Evolutionary conservation across 768 basidiomycete species (phyloP).

Genomic region (Exsudoporus frostii): DNA sequence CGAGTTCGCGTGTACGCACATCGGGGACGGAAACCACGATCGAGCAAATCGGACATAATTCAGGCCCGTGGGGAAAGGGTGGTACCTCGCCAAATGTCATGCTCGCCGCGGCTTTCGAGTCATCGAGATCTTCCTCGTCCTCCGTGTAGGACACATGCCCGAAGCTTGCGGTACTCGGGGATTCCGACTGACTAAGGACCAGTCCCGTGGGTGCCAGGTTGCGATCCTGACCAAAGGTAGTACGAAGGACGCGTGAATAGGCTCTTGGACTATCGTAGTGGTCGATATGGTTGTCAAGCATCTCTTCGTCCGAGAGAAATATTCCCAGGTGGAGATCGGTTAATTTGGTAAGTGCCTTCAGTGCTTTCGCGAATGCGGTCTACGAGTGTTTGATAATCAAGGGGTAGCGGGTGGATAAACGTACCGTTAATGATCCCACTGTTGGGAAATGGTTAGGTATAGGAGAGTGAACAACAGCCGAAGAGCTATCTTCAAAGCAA

Average conservation of each 20-base stretch:
- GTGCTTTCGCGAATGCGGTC: slow-evolving; percentile 42
- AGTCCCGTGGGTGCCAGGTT: slow-evolving; percentile 1
- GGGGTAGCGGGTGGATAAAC: slow-evolving; percentile 19
- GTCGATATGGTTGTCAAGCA: slow-evolving; percentile 45
- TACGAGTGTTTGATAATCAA: slow-evolving; percentile 21
- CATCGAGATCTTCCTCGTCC: slow-evolving; percentile 15
- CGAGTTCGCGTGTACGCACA: slow-evolving; percentile 44
- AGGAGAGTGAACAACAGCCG: slow-evolving; percentile 57
- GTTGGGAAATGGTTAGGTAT: slow-evolving; percentile 49
- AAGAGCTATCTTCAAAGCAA: slow-evolving; percentile 63
- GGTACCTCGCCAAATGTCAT: slow-evolving; percentile 10
- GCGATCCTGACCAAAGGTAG: slow-evolving; percentile 7
- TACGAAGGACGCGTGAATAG: slow-evolving; percentile 18
- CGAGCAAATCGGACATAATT: slow-evolving; percentile 38
- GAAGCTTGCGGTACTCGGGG: neutral
- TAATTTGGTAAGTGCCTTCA: slow-evolving; percentile 46
- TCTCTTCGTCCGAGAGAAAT: slow-evolving; percentile 53
- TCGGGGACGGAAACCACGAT: slow-evolving; percentile 20
- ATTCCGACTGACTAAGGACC: slow-evolving; percentile 26
- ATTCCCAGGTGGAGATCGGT: slow-evolving; percentile 56
- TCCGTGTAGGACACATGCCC: slow-evolving; percentile 22
- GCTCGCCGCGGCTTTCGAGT: neutral
- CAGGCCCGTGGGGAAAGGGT: slow-evolving; percentile 32
- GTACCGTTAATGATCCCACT: slow-evolving; percentile 49
- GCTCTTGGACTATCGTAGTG: slow-evolving; percentile 25